Evolutionary conservation across 768 basidiomycete genomes (phyloP).

Genomic region (Boletus tomentosulus): DNA sequence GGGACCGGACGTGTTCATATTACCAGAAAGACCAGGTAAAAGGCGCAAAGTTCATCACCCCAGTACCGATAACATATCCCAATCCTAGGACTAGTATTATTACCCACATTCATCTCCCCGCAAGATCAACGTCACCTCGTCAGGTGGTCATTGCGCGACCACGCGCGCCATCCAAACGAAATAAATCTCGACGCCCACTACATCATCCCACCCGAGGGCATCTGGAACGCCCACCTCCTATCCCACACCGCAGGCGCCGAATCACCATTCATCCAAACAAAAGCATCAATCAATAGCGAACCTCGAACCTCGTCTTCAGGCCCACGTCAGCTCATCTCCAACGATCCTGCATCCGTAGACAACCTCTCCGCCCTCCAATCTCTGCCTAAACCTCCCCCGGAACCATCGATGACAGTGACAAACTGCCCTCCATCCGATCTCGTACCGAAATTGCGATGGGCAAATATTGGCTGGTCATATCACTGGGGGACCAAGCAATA

Average conservation of each 20-base stretch:
- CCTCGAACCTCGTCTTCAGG: constrained; percentile 34
- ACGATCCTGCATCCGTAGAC: constrained; percentile 58
- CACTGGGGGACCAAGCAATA: constrained; percentile 98
- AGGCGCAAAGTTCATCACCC: not conserved
- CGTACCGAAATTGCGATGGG: constrained; percentile 83
- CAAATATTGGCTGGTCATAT: constrained; percentile 94
- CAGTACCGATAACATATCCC: not conserved
- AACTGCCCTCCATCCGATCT: constrained; percentile 52
- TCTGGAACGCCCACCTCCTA: constrained; percentile 65
- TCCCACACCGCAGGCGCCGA: constrained; percentile 31
- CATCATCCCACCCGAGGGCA: constrained; percentile 61
- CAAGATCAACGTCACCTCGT: constrained; percentile 66
- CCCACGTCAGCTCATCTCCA: constrained; percentile 66
- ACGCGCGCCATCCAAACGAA: constrained; percentile 77
- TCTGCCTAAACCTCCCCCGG: constrained; percentile 55
- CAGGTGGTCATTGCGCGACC: constrained; percentile 67
- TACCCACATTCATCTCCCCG: constrained; percentile 68
- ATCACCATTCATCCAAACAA: constrained; percentile 38
- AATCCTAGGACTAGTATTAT: constrained; percentile 72
- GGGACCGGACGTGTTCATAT: constrained; percentile 1
- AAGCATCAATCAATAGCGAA: constrained; percentile 20
- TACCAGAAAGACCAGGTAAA: constrained; percentile 41
- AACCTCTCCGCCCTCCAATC: constrained; percentile 51
- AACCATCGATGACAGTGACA: constrained; percentile 59
- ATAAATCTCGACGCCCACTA: constrained; percentile 92